These are phyloP conservation scores for Ustilago crameri DNA, from an alignment of 1,284 basidiomycete genomes.

Conservation along the genomic window DNA sequence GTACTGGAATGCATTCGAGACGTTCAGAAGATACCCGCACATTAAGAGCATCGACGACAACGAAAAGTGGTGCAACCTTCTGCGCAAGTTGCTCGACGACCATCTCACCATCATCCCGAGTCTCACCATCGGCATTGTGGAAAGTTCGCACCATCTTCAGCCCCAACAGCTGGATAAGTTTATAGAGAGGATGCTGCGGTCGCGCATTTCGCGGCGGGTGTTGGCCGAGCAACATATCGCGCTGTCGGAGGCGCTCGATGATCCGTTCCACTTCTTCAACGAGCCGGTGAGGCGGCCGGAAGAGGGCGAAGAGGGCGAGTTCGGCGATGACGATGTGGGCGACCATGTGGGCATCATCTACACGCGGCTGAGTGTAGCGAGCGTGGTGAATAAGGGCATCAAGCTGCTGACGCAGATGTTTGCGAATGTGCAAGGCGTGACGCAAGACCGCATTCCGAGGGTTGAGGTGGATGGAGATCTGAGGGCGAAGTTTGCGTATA, in stretches of 20 bases:
- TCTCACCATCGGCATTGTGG: conserved; percentile 66
- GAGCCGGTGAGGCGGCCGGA: conserved; percentile 20
- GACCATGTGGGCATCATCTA: conserved; percentile 85
- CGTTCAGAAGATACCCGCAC: conserved; percentile 78
- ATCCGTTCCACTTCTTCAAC: conserved; percentile 62
- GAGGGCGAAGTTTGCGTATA: conserved; percentile 82
- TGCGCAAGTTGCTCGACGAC: conserved; percentile 76
- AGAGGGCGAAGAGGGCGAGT: conserved; percentile 10
- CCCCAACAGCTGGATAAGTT: conserved; percentile 85
- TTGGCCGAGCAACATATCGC: conserved; percentile 89
- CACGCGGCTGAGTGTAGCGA: conserved; percentile 77
- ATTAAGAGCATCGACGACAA: conserved; percentile 82
- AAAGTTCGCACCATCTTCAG: conserved; percentile 77
- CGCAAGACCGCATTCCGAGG: conserved; percentile 72
- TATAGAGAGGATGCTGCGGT: conserved; percentile 89
- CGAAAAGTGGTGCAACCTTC: conserved; percentile 79
- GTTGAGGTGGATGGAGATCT: conserved; percentile 80
- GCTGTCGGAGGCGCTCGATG: conserved; percentile 74
- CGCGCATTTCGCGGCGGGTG: conserved; percentile 87
- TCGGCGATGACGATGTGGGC: conserved; percentile 28
- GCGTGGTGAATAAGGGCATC: conserved; percentile 72
- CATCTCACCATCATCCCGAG: conserved; percentile 71
- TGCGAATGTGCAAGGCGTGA: conserved; percentile 71
- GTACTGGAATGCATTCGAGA: conserved; percentile 70
- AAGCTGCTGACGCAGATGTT: conserved; percentile 77